Evolutionary conservation across 345 rosid species (phyloP), one percentile per base, ranked within the genome.

Genomic region (Excoecaria cochinchinensis): DNA sequence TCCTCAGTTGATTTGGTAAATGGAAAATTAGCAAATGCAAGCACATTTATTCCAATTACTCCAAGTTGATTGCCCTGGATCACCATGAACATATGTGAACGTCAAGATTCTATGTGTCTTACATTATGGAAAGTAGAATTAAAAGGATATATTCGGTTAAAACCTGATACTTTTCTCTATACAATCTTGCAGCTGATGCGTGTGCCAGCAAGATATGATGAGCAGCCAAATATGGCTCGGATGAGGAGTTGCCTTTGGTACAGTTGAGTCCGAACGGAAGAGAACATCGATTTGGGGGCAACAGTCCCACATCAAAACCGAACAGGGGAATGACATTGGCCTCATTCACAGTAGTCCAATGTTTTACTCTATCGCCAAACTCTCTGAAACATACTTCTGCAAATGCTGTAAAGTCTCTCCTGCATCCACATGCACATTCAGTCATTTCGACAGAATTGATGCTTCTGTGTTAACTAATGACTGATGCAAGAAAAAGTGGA

Each of bases 371-470:
- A 17, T 89, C 86, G 1, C 98, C 95, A 46, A 93, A 91, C 81
- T 90, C 93, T 65, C 83, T 85, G 72, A 90, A 93, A 81, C 98
- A 91, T 46, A 79, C 90, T 47, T 91, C 89, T 40, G 95, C 92
- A 87, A 76, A 91, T 52, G 80, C 86, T 51, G 91, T 84, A 83
- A 90, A 93, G 77, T 93, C 98, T 65, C 86, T 76, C 83, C 97
- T 91, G 93, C 89, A 86, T 64, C 42, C 44, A 15, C 63, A 59
- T 39, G 22, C 3, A 60, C 36, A 40, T 25, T 61, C n/a, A 69
- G 1, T 69, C 52, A 36, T 6, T 58, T 12, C 2, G 25, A 24
- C 8, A 15, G n/a, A 21, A 21, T 16, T 39, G 17, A 61, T 22
- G 4, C n/a, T 21, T 63, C 73, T 4, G 58, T 55, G 19, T 17